phyloP scores from a whole-genome alignment of 2,329 filamentous ascomycete species.

The Scedosporium minutisporum region DNA sequence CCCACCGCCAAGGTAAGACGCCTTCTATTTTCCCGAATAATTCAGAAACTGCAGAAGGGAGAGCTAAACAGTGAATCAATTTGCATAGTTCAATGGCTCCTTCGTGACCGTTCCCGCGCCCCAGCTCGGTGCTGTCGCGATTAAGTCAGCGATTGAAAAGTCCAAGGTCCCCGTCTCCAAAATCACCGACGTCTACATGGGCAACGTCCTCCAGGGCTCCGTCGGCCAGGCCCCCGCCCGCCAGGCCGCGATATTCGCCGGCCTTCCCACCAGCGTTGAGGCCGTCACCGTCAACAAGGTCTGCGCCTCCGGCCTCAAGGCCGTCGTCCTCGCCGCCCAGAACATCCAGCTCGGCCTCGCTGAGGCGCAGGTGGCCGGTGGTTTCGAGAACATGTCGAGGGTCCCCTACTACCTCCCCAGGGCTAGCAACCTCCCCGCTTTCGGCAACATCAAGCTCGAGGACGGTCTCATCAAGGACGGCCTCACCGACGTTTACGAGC shows the following conservation, averaged over 20 bases:
- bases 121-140: slow-evolving; percentile 80
- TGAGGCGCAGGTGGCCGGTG: slow-evolving; percentile 83
- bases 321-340: slow-evolving; percentile 80
- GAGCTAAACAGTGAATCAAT: background rate
- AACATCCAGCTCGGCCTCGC: slow-evolving; percentile 88
- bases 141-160: slow-evolving; percentile 82
- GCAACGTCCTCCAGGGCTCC: slow-evolving; percentile 78
- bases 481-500: slow-evolving; percentile 89
- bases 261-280: slow-evolving; percentile 71
- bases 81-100: slow-evolving; percentile 77
- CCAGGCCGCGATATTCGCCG: slow-evolving; percentile 83
- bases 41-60: background rate
- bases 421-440: slow-evolving; percentile 70
- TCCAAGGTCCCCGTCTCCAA: slow-evolving; percentile 71
- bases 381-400: slow-evolving; percentile 96
- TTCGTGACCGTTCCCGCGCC: slow-evolving; percentile 76
- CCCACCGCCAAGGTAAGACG: slow-evolving; percentile 69
- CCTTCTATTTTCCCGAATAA: background rate
- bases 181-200: slow-evolving; percentile 94
- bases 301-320: slow-evolving; percentile 89
- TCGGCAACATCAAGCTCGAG: slow-evolving; percentile 79
- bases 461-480: slow-evolving; percentile 93
- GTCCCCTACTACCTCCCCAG: slow-evolving; percentile 86
- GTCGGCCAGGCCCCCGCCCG: slow-evolving; percentile 86
- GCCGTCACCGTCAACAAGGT: slow-evolving; percentile 96